Percentiles rank a stretch among this genome's conserved stretches.
phyloP scores from a whole-genome alignment of 192 early-diverging fungal genomes.

The Pecoramyces ruminantium region DNA sequence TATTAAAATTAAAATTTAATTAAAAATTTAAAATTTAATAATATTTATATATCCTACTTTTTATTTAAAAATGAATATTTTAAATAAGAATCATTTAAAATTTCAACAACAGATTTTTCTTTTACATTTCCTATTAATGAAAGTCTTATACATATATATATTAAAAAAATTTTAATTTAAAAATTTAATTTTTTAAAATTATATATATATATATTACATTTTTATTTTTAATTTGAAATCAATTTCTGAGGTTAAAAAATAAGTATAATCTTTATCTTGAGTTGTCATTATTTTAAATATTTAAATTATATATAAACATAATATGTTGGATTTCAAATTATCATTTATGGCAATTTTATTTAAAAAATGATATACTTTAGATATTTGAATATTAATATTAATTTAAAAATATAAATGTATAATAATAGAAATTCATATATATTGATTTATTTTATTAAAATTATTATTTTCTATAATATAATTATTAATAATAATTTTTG shows the following conservation, averaged over 20 bases:
- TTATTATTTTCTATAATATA: too few species aligned
- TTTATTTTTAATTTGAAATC: background rate
- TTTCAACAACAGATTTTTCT: background rate
- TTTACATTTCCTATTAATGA: background rate
- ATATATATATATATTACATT: background rate
- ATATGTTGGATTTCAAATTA: background rate
- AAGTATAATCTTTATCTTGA: background rate
- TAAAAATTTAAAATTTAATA: too few species aligned
- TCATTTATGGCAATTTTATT: too few species aligned
- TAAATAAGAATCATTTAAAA: background rate
- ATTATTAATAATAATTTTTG: too few species aligned
- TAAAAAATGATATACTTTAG: too few species aligned
- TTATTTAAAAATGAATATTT: background rate
- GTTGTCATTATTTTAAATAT: background rate
- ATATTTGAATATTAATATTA: too few species aligned
- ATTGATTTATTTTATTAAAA: too few species aligned
- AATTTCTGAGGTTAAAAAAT: background rate
- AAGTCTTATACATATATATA: background rate
- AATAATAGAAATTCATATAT: too few species aligned
- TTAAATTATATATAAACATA: background rate
- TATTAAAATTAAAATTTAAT: too few species aligned
- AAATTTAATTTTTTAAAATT: background rate
- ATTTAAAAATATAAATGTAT: too few species aligned
- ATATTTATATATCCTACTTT: background rate
- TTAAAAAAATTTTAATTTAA: background rate